Percentiles rank a stretch among this genome's conserved stretches.
These are phyloP conservation scores for Lecanosticta acicola DNA, from an alignment of 2,329 filamentous ascomycete species.

Conservation along the genomic window DNA sequence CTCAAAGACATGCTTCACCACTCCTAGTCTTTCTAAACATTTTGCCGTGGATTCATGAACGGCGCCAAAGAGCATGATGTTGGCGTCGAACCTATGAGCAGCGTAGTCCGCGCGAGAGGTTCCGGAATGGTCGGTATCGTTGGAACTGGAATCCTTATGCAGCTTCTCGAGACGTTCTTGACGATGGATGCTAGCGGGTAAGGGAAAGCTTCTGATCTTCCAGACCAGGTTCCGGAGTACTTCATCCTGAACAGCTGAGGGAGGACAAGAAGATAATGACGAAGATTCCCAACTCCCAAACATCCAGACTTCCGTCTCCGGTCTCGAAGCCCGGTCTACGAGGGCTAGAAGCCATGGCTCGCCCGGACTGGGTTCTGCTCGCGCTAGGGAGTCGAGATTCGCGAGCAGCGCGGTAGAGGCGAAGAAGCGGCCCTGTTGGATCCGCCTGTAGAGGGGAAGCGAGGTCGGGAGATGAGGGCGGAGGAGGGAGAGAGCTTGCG, in stretches of 20 bases:
- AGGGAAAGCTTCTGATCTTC: constrained; percentile 7
- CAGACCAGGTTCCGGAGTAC: constrained; percentile 16
- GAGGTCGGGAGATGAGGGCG: constrained; percentile 51
- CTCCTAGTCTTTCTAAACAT: constrained; percentile 18
- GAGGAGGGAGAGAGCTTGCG: constrained; percentile 34
- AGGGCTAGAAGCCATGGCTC: constrained; percentile 51
- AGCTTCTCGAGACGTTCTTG: too few relatives aligned
- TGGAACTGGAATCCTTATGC: constrained; percentile 11
- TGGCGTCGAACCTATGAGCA: constrained; percentile 14
- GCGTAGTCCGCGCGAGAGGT: constrained; percentile 19
- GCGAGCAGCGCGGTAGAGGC: constrained; percentile 41
- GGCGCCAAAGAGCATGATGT: constrained; percentile 29
- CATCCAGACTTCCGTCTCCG: constrained; percentile 61
- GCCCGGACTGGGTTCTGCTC: not conserved
- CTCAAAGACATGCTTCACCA: constrained; percentile 17
- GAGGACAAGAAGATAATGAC: not conserved
- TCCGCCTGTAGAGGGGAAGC: constrained; percentile 56
- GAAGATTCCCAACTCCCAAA: constrained; percentile 40
- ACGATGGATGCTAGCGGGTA: constrained; percentile 7
- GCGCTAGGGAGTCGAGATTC: constrained; percentile 34
- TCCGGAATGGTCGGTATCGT: constrained; percentile 8
- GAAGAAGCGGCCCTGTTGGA: constrained; percentile 51
- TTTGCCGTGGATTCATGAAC: constrained; percentile 25
- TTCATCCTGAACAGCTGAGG: not conserved
- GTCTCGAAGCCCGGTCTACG: constrained; percentile 54